Conservation (phyloP, 208 protist genomes). For the Leishmania guyanensis region DNA sequence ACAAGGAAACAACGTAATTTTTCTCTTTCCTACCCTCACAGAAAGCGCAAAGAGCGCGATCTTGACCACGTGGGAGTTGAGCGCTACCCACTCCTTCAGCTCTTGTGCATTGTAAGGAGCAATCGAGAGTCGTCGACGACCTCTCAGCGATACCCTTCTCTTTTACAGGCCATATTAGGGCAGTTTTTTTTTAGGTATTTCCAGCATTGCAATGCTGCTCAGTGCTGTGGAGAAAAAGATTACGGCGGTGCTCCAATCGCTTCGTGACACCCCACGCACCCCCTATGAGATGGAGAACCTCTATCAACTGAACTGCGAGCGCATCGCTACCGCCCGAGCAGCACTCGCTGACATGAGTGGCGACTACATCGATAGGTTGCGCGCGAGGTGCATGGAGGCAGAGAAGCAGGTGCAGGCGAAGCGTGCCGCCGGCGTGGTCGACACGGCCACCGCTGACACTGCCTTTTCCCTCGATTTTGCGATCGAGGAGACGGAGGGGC, state of each 20-base stretch:
- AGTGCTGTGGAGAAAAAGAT: constrained; percentile 43
- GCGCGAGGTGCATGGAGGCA: constrained; percentile 29
- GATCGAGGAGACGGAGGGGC: constrained; percentile 37
- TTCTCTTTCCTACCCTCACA: background rate
- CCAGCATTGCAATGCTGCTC: constrained; percentile 27
- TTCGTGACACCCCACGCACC: constrained; percentile 56
- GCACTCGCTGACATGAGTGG: constrained; percentile 53
- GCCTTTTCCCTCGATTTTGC: constrained; percentile 54
- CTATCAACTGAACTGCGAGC: constrained; percentile 41
- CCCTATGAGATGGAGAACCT: constrained; percentile 65
- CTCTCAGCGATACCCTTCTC: background rate
- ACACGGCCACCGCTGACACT: constrained; percentile 8
- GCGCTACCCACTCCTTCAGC: background rate
- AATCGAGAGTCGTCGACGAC: background rate
- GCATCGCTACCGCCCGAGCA: constrained; percentile 34
- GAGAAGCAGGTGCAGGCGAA: constrained; percentile 23
- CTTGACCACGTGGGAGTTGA: too few species aligned
- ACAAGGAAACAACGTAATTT: background rate
- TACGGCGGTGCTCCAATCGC: constrained; percentile 41
- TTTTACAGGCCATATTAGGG: background rate
- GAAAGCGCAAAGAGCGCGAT: background rate
- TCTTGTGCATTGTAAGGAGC: background rate
- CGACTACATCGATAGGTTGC: constrained; percentile 51
- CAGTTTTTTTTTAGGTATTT: background rate
- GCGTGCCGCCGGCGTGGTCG: constrained; percentile 6